Conservation (phyloP, 2,329 filamentous ascomycete genomes). For the Setomelanomma holmii region DNA sequence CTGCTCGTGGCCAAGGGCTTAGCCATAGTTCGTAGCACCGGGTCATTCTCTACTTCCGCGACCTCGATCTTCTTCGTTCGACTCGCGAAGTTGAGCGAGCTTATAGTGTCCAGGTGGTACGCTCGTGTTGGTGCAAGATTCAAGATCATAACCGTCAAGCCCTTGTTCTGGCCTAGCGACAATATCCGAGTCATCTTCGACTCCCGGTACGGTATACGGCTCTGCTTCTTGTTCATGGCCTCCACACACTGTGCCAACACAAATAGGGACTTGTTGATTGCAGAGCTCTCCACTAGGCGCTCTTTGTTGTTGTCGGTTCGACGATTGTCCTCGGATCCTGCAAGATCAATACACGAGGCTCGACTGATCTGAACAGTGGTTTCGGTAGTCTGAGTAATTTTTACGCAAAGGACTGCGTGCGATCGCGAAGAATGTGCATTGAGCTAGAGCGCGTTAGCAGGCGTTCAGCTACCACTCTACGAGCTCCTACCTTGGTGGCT, state of each 20-base stretch:
- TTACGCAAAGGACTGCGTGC: constrained; percentile 90
- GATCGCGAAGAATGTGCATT: constrained; percentile 90
- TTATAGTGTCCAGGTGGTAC: constrained; percentile 92
- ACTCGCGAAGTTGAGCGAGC: constrained; percentile 93
- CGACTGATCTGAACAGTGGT: constrained; percentile 76
- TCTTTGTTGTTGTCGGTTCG: constrained; percentile 94
- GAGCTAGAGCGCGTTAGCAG: constrained; percentile 56
- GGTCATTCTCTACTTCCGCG: constrained; percentile 93
- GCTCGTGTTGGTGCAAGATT: constrained; percentile 91
- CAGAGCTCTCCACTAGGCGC: constrained; percentile 89
- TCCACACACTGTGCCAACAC: constrained; percentile 95
- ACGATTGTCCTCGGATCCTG: constrained; percentile 94
- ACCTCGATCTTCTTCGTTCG: constrained; percentile 96
- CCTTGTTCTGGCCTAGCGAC: constrained; percentile 91
- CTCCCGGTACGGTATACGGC: constrained; percentile 88
- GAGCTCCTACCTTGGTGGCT: constrained; percentile 71
- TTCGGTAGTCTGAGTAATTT: constrained; percentile 77
- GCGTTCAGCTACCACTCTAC: background rate
- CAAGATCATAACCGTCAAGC: constrained; percentile 94
- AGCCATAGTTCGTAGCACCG: constrained; percentile 68
- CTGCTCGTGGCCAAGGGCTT: constrained; percentile 48
- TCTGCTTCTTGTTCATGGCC: constrained; percentile 79
- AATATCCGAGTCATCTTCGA: constrained; percentile 97
- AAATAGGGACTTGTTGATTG: constrained; percentile 97
- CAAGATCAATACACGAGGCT: constrained; percentile 91